Evolutionary conservation across 1,139 yeast species (phyloP).

Genomic region (Nakaseomyces nivariensis): DNA sequence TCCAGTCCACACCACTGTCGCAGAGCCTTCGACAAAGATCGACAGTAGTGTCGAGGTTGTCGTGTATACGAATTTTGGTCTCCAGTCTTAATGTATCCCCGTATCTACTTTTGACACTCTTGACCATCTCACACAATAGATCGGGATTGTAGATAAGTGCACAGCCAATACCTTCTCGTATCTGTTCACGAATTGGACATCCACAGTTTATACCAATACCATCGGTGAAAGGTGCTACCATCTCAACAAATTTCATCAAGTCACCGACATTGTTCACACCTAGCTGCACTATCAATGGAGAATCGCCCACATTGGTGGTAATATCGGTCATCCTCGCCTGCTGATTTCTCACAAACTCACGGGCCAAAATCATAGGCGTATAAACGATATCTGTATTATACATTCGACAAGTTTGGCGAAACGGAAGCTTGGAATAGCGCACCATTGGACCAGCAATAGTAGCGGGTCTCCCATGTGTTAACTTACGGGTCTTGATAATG

Average conservation of each 20-base stretch:
- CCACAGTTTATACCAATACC: slow-evolving; percentile 96
- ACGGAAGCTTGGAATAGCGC: slow-evolving; percentile 86
- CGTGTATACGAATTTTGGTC: slow-evolving; percentile 84
- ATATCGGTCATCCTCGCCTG: slow-evolving; percentile 79
- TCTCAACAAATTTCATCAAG: slow-evolving; percentile 67
- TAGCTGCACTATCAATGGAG: slow-evolving; percentile 76
- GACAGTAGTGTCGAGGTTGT: slow-evolving; percentile 61
- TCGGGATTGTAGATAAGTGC: slow-evolving; percentile 84
- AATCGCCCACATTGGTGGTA: slow-evolving; percentile 59
- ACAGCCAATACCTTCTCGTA: slow-evolving; percentile 93
- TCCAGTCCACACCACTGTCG: slow-evolving; percentile 82
- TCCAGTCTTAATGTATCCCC: slow-evolving; percentile 68
- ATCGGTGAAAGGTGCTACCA: slow-evolving; percentile 86
- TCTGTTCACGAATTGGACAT: slow-evolving; percentile 92
- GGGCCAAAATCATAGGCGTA: slow-evolving; percentile 91
- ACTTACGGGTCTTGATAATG: slow-evolving; percentile 21
- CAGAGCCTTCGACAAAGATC: slow-evolving; percentile 66
- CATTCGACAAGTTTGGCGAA: slow-evolving; percentile 68
- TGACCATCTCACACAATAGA: slow-evolving; percentile 72
- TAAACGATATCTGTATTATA: slow-evolving; percentile 76
- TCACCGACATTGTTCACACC: slow-evolving; percentile 88
- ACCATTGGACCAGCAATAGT: slow-evolving; percentile 94
- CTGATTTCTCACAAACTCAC: slow-evolving; percentile 84
- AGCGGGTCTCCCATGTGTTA: slow-evolving; percentile 24
- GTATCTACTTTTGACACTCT: slow-evolving; percentile 64